phyloP scores from a whole-genome alignment of 345 rosid species.

The Alliaria petiolata region DNA sequence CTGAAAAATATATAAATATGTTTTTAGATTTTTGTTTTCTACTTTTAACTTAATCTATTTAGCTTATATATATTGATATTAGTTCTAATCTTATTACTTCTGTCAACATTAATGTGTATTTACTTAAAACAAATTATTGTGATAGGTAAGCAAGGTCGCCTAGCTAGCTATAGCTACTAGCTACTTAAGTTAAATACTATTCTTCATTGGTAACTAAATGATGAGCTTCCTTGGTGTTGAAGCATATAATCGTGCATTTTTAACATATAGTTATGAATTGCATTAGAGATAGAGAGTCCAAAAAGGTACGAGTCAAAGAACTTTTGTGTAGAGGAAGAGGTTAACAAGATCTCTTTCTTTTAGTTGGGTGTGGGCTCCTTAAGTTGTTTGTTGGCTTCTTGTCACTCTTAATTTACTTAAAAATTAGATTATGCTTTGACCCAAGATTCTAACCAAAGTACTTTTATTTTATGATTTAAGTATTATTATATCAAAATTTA shows the following conservation, averaged over 20 bases:
- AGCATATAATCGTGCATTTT: conserved; percentile 6
- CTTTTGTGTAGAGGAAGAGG: conserved; percentile 42
- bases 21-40: no score
- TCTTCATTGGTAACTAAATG: conserved; percentile 14
- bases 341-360: conserved; percentile 48
- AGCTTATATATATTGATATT: no score
- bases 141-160: neutral
- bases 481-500: neutral
- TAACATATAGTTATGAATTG: conserved; percentile 4
- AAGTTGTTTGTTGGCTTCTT: conserved; percentile 27
- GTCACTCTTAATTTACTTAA: conserved; percentile 25
- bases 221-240: conserved; percentile 33
- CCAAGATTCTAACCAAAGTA: conserved; percentile 26
- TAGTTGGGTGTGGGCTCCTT: conserved; percentile 48
- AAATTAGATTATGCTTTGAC: conserved; percentile 19
- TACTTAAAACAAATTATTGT: neutral
- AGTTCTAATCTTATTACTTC: no score
- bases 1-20: no score
- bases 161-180: no score
- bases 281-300: conserved; percentile 15
- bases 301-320: conserved; percentile 33
- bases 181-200: conserved; percentile 1
- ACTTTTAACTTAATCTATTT: no score
- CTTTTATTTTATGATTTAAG: conserved; percentile 3
- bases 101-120: neutral